Evolutionary conservation across 805 yeast species (phyloP).

Genomic region (Priceomyces medius): DNA sequence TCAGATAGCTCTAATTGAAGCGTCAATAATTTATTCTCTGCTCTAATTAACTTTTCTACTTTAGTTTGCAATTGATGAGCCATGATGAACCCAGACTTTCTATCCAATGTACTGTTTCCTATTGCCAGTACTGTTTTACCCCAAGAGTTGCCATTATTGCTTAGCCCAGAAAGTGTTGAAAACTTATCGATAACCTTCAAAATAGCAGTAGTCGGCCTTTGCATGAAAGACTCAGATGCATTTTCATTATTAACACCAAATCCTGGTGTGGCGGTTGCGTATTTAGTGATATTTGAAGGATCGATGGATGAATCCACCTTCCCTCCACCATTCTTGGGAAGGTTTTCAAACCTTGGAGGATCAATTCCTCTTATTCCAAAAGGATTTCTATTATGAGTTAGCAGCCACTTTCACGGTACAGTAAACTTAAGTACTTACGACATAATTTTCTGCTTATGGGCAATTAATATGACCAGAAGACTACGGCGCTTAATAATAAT

Average conservation of each 20-base stretch:
- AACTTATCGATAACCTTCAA: slow-evolving; percentile 20
- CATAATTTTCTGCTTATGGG: slow-evolving; percentile 3
- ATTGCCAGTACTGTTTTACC: slow-evolving; percentile 1
- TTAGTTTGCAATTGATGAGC: slow-evolving; percentile 11
- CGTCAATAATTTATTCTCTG: slow-evolving; percentile 35
- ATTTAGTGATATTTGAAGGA: slow-evolving; percentile 7
- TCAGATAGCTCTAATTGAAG: slow-evolving; percentile 37
- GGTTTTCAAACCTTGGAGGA: slow-evolving; percentile 6
- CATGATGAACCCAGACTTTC: slow-evolving; percentile 6
- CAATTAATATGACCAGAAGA: neutral
- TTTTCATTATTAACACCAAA: slow-evolving; percentile 11
- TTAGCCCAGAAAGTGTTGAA: slow-evolving; percentile 10
- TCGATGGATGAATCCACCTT: slow-evolving; percentile 5
- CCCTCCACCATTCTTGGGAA: slow-evolving; percentile 2
- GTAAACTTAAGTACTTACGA: slow-evolving; percentile 7
- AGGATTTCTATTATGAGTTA: slow-evolving; percentile 7
- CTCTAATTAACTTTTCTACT: slow-evolving; percentile 27
- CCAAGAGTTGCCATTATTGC: slow-evolving; percentile 4
- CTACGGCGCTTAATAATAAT: neutral
- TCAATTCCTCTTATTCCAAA: slow-evolving; percentile 8
- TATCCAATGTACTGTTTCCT: slow-evolving; percentile 6
- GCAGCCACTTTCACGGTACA: slow-evolving; percentile 1
- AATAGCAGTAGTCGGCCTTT: slow-evolving; percentile 24
- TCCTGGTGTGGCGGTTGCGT: slow-evolving; percentile 9
- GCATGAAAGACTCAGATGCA: slow-evolving; percentile 10